Evolutionary conservation across 495 filamentous ascomycete species (phyloP), one percentile per base, ranked within the genome.

Genomic region (Aspergillus nanangensis): DNA sequence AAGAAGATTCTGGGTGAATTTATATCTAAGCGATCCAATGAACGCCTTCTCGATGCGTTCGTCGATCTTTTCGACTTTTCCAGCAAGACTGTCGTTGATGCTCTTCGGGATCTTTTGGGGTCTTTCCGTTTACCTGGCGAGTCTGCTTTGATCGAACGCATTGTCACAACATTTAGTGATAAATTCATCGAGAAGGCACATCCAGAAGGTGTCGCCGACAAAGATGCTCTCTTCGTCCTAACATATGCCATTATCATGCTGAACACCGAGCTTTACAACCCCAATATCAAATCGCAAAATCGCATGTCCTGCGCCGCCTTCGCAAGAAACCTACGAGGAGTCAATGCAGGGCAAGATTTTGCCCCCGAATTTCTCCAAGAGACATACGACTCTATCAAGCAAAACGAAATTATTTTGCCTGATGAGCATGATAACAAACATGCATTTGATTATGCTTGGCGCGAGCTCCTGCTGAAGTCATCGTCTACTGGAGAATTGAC

Each of bases 381-480:
- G 2, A 95, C 96, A 41, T 99, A 83, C 57, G 84, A 96, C 51
- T 87, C 88, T 8, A 97, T 99, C 67, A 90, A 85, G 61, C 79
- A 80, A 2, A 84, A 89, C 41, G 93, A 99, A 65, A 99, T 99
- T 44, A 96, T 99, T 45, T 71, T 99, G 15, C 93, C 93, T 0
- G 92, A 96, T 46, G 93, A 99, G 63, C 93, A 97, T 62, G 89
- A 97, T 56, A 96, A 95, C 60, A 84, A 87, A 60, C 84, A 94
- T 62, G 90, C 90, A 2, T 99, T 96, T 55, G 93, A 97, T 59
- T 91, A 94, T 63, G 90, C 92, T 2, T 99, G 93, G 93, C 89
- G 87, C 59, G 93, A 97, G 63, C 74, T 99, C 11, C 70, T 96
- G 35, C 62, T 93, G 48, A 97, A 97, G 67, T 83, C 89, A 0